phyloP scores from a whole-genome alignment of 2,329 filamentous ascomycete species.

The Ophiostoma populinum region DNA sequence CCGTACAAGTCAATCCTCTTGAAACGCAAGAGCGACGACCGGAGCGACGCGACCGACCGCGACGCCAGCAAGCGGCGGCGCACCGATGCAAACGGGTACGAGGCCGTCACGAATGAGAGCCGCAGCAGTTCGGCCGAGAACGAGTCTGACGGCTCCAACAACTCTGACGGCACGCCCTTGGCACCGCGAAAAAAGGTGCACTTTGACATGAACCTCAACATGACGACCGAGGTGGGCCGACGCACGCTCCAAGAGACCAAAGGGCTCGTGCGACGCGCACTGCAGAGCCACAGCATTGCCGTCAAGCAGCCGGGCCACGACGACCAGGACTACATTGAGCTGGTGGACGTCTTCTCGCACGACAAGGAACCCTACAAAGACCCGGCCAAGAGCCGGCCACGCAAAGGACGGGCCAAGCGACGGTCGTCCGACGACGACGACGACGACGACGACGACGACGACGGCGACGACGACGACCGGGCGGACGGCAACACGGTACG shows the following conservation, averaged over 20 bases:
- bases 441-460: slow-evolving; percentile 30
- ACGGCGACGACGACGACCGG: slow-evolving; percentile 29
- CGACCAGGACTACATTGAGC: slow-evolving; percentile 41
- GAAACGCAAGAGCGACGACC: slow-evolving; percentile 8
- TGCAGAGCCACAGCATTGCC: slow-evolving; percentile 38
- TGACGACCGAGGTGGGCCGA: slow-evolving; percentile 35
- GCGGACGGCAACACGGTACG: slow-evolving; percentile 20
- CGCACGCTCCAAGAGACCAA: slow-evolving; percentile 38
- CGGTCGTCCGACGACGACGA: slow-evolving; percentile 21
- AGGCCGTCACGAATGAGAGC: not conserved
- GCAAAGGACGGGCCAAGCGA: not conserved
- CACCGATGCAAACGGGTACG: too few relatives aligned
- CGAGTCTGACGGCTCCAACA: not conserved
- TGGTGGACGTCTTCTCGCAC: slow-evolving; percentile 40
- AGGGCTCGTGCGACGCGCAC: slow-evolving; percentile 33
- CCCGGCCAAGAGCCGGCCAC: not conserved
- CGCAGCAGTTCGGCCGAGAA: too few relatives aligned
- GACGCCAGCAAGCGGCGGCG: slow-evolving; percentile 4
- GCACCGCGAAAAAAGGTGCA: slow-evolving; percentile 34
- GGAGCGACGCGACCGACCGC: slow-evolving; percentile 2
- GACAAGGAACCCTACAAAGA: slow-evolving; percentile 24
- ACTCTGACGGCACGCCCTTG: not conserved
- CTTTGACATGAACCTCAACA: slow-evolving; percentile 40
- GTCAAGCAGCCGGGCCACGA: slow-evolving; percentile 16
- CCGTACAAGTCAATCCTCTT: slow-evolving; percentile 11